Base-by-base conservation (phyloP, 1,139 yeast species). In the Saccharomycopsis crataegensis region DNA sequence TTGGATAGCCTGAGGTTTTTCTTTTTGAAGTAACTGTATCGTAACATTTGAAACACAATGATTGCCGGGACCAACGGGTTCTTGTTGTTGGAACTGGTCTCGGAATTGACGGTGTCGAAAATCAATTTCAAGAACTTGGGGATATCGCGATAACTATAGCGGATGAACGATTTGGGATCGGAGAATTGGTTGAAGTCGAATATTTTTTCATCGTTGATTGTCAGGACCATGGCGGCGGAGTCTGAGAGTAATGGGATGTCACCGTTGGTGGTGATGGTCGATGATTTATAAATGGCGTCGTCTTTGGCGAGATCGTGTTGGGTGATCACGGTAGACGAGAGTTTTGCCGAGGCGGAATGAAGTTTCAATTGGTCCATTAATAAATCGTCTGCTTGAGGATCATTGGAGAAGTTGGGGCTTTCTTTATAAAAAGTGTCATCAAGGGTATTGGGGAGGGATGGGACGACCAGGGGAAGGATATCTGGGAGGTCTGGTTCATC, bases 101-200 rank as follows among this genome's bases (percentile, higher is more conserved):
- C 77, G 1, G 85, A 69, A 60, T 88, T 70, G 28, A 85, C 76
- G 61, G 84, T 74, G 0, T 86, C 78, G 33, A 82, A 71, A 58
- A 85, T 82, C 50, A 84, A 72, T 56, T 80, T 82, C 57, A 83
- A 70, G 33, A 84, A 72, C 11, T 74, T 69, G 0, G 87, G 81
- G 22, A 86, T 82, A 62, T 83, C 89, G 56, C 78, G 76, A 61
- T 84, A 90, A n/a, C 78, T 73, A 60, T 82, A 83, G 59, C 78
- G 77, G 49, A 85, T 71, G 59, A 44, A 61, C 77, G 62, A 78
- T 79, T 45, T 76, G 61, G 78, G 79, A 50, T 78, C 80, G 61
- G 77, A 79, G 12, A 70, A 74, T 8, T 59, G 59, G 9, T 38
- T 48, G 28, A 47, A 53, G 11, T 53, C 36, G 36, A 53, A 53